These are phyloP conservation scores for Polygonum aviculare DNA, from an alignment of 148 eudicot species.

Conservation along the genomic window DNA sequence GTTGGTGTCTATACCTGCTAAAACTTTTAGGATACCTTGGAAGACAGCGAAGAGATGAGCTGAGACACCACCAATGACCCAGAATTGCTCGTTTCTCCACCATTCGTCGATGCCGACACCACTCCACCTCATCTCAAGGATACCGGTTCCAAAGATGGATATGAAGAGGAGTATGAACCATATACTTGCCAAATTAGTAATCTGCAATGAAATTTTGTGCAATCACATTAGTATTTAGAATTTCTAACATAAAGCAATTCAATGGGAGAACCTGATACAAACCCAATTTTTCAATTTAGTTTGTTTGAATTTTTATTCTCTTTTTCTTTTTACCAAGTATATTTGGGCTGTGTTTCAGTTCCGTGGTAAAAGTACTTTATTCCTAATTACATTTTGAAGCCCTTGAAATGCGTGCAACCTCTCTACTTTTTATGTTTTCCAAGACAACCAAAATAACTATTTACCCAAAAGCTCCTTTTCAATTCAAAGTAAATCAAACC, in stretches of 20 bases:
- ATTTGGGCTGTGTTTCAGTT: too few species aligned
- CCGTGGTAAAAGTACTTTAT: too few species aligned
- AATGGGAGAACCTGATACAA: too few species aligned
- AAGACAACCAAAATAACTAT: too few species aligned
- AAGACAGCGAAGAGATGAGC: conserved; percentile 67
- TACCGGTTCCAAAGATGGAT: conserved; percentile 65
- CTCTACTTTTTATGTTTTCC: too few species aligned
- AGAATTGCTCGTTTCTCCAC: conserved; percentile 86
- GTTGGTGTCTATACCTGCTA: conserved; percentile 71
- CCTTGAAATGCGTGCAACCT: too few species aligned
- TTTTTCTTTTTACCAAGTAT: not conserved
- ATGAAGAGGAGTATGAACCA: conserved; percentile 67
- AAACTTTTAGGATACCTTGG: conserved; percentile 73
- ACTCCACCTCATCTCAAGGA: conserved; percentile 76
- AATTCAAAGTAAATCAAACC: too few species aligned
- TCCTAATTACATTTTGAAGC: too few species aligned
- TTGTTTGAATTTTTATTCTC: too few species aligned
- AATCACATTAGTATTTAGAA: not conserved
- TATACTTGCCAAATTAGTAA: conserved; percentile 59
- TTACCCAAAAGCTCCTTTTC: too few species aligned
- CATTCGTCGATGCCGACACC: conserved; percentile 75
- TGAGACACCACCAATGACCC: conserved; percentile 83
- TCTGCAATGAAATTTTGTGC: conserved; percentile 27
- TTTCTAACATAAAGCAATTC: not conserved
- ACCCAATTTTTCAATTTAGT: too few species aligned